A percentile compares a stretch with the other conserved stretches of the same genome.
These are phyloP conservation scores for Trichoderma semiorbis DNA, from an alignment of 2,329 filamentous ascomycete species.

Conservation along the genomic window DNA sequence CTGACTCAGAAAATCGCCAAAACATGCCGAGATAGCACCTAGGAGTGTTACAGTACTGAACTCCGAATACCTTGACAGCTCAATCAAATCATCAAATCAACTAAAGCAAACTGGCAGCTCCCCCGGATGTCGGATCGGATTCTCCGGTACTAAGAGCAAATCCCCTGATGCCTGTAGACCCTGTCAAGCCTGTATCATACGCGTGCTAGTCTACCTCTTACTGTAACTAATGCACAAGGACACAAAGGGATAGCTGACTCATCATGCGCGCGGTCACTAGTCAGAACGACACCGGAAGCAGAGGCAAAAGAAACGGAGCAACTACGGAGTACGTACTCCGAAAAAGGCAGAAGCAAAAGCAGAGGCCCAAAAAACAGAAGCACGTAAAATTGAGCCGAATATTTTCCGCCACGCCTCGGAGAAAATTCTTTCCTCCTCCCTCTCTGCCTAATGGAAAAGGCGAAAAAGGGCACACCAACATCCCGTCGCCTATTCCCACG, in stretches of 20 bases:
- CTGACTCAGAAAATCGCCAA: neutral
- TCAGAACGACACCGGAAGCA: neutral
- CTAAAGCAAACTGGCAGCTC: neutral
- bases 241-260: neutral
- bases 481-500: constrained; percentile 24
- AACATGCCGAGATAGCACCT: neutral
- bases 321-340: neutral
- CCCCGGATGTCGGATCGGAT: neutral
- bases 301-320: neutral
- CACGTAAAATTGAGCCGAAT: neutral
- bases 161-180: neutral
- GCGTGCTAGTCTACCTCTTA: neutral
- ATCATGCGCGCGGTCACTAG: neutral
- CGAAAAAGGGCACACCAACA: constrained; percentile 33
- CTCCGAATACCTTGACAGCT: neutral
- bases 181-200: neutral
- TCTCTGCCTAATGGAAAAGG: constrained; percentile 14
- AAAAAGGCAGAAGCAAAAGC: neutral
- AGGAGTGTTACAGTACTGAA: neutral
- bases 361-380: neutral
- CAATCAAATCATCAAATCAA: neutral
- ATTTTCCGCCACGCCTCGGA: constrained; percentile 26
- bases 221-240: neutral
- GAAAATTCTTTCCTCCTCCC: constrained; percentile 35
- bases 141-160: neutral